Percentiles rank a stretch among this genome's conserved stretches.
These are phyloP conservation scores for Zoysia pacifica DNA, from an alignment of 176 grass and related monocot genomes.

Conservation along the genomic window DNA sequence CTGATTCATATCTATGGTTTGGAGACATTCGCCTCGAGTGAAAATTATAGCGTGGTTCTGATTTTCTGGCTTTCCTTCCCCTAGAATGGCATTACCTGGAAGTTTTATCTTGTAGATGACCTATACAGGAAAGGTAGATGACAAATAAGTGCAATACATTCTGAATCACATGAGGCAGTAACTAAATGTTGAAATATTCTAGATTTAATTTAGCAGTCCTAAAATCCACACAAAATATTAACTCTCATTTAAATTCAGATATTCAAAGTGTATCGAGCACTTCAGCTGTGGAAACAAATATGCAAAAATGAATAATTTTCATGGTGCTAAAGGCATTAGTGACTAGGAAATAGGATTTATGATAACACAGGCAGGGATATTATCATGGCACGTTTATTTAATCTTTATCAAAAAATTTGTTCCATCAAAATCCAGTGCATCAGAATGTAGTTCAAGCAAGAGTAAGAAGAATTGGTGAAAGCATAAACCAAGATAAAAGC, in stretches of 20 bases:
- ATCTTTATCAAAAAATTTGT: background rate
- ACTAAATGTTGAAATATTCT: constrained; percentile 1
- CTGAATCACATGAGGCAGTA: constrained; percentile 22
- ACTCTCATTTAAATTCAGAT: background rate
- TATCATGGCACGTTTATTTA: constrained; percentile 15
- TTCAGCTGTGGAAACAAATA: constrained; percentile 20
- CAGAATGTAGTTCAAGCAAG: background rate
- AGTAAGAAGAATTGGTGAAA: constrained; percentile 3
- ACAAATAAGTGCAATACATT: constrained; percentile 20
- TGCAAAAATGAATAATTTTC: background rate
- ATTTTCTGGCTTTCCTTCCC: constrained; percentile 99
- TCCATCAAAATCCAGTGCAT: background rate
- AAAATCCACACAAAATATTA: constrained; percentile 3
- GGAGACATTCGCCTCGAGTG: constrained; percentile 92
- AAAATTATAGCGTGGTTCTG: constrained; percentile 99
- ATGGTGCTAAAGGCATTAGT: background rate
- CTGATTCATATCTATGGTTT: constrained; percentile 99
- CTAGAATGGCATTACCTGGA: constrained; percentile 90
- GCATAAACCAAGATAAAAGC: background rate
- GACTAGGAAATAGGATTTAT: background rate
- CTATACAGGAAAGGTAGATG: constrained; percentile 36
- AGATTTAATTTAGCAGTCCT: background rate
- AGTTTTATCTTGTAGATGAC: constrained; percentile 98
- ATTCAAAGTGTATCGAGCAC: background rate
- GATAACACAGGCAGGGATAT: background rate